Evolutionary conservation across 208 protist genomes (phyloP).

Genomic region (Angomonas desouzai): DNA sequence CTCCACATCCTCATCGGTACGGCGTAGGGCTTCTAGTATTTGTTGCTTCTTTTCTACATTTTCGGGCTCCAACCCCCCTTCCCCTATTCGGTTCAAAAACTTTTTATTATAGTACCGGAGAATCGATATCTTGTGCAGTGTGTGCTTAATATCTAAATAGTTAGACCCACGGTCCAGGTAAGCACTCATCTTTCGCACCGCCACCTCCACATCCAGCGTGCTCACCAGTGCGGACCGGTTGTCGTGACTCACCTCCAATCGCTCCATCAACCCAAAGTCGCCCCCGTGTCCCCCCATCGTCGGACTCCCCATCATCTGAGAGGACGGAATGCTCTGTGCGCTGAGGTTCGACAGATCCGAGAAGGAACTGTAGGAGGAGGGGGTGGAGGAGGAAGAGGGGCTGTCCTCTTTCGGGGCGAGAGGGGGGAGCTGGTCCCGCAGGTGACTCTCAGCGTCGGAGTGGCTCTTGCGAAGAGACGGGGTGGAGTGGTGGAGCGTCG

Average conservation of each 20-base stretch:
- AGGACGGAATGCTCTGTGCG: neutral
- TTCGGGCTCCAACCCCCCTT: neutral
- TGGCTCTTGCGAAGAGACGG: too few species aligned
- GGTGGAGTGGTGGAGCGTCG: too few species aligned
- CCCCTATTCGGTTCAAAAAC: neutral
- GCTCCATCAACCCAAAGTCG: neutral
- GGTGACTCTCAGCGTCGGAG: too few species aligned
- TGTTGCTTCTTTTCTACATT: neutral
- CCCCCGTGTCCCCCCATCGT: neutral
- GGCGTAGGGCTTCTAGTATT: neutral
- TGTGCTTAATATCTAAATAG: slow-evolving; percentile 4
- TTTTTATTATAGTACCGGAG: neutral
- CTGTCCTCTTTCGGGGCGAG: neutral
- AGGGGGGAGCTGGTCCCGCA: too few species aligned
- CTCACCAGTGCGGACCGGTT: slow-evolving; percentile 37
- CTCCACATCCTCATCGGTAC: neutral
- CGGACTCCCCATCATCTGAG: neutral
- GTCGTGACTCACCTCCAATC: slow-evolving; percentile 14
- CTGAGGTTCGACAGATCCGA: slow-evolving; percentile 3
- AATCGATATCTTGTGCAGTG: neutral
- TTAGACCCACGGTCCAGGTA: neutral
- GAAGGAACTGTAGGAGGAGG: neutral
- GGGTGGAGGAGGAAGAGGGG: neutral
- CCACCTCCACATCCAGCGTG: slow-evolving; percentile 36
- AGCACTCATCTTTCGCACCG: slow-evolving; percentile 22